These are phyloP conservation scores for Durusdinium trenchii DNA, from an alignment of 73 alveolate species.

Conservation along the genomic window DNA sequence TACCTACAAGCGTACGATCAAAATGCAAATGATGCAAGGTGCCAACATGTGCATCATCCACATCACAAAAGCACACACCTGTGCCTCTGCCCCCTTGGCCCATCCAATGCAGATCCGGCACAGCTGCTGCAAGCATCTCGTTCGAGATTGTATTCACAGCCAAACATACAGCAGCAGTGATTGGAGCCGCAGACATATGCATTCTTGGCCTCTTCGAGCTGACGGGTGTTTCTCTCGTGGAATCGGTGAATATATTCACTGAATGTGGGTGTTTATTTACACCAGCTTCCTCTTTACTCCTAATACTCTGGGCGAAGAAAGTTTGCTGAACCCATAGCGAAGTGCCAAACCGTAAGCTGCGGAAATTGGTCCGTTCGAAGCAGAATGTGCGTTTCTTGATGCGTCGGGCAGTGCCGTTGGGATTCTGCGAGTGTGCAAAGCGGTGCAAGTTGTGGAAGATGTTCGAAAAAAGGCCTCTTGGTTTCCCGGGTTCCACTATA, in stretches of 20 bases:
- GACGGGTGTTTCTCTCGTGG: background rate
- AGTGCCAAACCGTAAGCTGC: too few species aligned
- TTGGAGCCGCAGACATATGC: slow-evolving; percentile 70
- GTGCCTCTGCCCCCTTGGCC: too few species aligned
- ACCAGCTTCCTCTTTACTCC: background rate
- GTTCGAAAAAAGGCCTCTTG: too few species aligned
- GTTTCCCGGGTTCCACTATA: too few species aligned
- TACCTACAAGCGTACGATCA: background rate
- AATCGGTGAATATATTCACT: background rate
- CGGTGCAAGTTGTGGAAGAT: too few species aligned
- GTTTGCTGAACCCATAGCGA: background rate
- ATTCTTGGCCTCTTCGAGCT: slow-evolving; percentile 35
- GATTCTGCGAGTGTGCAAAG: too few species aligned
- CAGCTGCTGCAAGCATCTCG: slow-evolving; percentile 61
- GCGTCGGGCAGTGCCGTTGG: too few species aligned
- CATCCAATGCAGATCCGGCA: too few species aligned
- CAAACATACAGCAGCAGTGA: slow-evolving; percentile 94
- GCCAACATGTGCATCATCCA: background rate
- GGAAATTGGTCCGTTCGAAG: too few species aligned
- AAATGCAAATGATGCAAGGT: background rate
- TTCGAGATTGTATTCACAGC: slow-evolving; percentile 47
- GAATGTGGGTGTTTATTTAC: background rate
- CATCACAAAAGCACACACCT: too few species aligned
- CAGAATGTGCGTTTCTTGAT: too few species aligned
- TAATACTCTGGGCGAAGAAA: background rate